Percentiles rank a stretch among this genome's conserved stretches.
Conservation (phyloP, 2,329 filamentous ascomycete genomes). For the Fusarium sp. region DNA sequence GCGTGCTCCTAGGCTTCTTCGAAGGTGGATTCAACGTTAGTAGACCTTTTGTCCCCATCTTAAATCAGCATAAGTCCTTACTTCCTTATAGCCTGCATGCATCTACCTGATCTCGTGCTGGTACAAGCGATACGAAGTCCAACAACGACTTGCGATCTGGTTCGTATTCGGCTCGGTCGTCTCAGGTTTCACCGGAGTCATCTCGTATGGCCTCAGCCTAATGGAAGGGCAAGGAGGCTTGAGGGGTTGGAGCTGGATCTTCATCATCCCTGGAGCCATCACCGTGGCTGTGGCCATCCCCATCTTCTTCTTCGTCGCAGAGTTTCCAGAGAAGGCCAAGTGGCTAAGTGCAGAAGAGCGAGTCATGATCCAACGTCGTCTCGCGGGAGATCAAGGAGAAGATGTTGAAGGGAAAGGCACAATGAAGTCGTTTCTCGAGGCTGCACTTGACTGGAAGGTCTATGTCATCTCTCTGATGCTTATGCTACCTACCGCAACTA, state of each 20-base stretch:
- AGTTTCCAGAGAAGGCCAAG: not conserved
- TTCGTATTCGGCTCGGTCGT: not conserved
- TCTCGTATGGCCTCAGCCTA: not conserved
- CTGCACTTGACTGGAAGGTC: not conserved
- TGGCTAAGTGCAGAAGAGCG: not conserved
- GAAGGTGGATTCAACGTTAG: constrained; percentile 5
- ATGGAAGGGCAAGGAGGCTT: not conserved
- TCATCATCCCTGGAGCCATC: constrained; percentile 2
- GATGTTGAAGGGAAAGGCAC: not conserved
- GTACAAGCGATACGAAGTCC: not conserved
- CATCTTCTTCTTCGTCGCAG: not conserved
- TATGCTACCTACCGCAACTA: not conserved
- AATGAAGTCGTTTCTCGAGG: not conserved
- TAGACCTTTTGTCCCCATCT: not conserved
- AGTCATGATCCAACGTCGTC: not conserved
- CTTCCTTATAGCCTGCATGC: not conserved
- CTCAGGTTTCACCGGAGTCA: not conserved
- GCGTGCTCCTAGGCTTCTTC: constrained; percentile 6
- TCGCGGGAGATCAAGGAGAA: not conserved
- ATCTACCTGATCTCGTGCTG: not conserved
- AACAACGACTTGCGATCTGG: not conserved
- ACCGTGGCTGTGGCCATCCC: not conserved
- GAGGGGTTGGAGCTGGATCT: constrained; percentile 1
- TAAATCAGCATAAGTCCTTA: not conserved
- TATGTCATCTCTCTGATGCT: not conserved